Conservation (phyloP, 2,329 filamentous ascomycete genomes). For the Gnomoniopsis sp. region DNA sequence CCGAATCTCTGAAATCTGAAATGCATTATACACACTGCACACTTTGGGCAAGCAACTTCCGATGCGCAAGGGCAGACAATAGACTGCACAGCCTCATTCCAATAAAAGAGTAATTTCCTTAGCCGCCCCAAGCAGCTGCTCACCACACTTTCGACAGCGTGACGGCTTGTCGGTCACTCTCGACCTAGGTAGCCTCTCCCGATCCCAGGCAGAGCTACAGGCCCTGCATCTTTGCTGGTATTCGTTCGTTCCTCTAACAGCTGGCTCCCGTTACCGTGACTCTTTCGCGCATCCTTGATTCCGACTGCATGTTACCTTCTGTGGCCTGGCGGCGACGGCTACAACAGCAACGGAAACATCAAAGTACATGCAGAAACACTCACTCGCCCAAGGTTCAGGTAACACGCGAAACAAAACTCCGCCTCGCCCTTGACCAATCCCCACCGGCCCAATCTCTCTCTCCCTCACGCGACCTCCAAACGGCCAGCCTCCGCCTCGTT, state of each 20-base stretch:
- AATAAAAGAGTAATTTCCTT: background rate
- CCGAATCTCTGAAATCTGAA: too few species aligned
- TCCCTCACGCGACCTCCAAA: constrained; percentile 9
- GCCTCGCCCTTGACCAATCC: constrained; percentile 9
- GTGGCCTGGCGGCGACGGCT: background rate
- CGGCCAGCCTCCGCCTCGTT: background rate
- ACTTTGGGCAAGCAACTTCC: too few species aligned
- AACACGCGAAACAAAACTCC: background rate
- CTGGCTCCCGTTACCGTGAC: background rate
- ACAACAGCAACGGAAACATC: background rate
- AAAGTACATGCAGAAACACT: background rate
- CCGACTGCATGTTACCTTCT: too few species aligned
- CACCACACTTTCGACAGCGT: background rate
- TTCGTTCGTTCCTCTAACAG: background rate
- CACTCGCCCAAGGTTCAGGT: background rate
- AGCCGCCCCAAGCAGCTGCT: background rate
- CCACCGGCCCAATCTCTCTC: constrained; percentile 12
- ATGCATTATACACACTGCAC: too few species aligned
- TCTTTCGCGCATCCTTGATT: too few species aligned
- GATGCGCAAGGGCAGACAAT: too few species aligned
- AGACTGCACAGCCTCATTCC: background rate
- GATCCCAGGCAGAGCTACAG: background rate
- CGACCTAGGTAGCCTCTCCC: too few species aligned
- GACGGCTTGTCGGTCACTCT: background rate
- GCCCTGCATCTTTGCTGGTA: background rate